phyloP scores from a whole-genome alignment of 148 eudicot species.

The Vaccinium darrowii region DNA sequence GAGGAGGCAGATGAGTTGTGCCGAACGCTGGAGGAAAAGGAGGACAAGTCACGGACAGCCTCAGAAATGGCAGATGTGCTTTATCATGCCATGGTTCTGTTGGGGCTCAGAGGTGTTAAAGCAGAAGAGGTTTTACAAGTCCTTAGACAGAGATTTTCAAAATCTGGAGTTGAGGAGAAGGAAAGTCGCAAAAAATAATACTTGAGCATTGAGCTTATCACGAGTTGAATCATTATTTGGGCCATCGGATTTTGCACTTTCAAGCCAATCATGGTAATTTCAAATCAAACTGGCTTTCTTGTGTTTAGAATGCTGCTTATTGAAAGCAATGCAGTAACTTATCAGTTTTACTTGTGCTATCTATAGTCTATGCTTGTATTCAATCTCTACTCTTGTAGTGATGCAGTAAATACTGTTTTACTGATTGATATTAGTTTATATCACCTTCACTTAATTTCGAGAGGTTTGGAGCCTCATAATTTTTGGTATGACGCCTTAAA shows the following conservation, averaged over 20 bases:
- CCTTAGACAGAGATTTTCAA: conserved; percentile 63
- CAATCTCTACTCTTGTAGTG: not conserved
- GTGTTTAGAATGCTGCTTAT: not conserved
- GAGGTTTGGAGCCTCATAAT: not conserved
- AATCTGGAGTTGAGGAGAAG: conserved; percentile 91
- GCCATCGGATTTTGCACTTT: not conserved
- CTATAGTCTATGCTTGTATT: not conserved
- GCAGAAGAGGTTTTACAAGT: conserved; percentile 72
- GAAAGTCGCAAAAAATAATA: conserved; percentile 43
- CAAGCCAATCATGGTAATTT: not conserved
- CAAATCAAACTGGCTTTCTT: not conserved
- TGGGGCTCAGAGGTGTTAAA: conserved; percentile 60
- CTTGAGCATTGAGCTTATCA: not conserved
- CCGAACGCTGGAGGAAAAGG: conserved; percentile 76
- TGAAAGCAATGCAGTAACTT: not conserved
- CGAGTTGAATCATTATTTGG: not conserved
- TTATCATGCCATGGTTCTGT: conserved; percentile 86
- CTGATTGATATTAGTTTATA: not conserved
- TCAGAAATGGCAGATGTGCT: conserved; percentile 99
- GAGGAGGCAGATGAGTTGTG: conserved; percentile 98
- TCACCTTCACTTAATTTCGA: not conserved
- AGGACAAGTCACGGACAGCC: conserved; percentile 67
- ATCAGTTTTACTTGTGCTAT: not conserved
- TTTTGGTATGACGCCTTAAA: not conserved
- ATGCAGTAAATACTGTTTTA: not conserved